phyloP scores from a whole-genome alignment of 805 yeast genomes.

The Yarrowia divulgata region DNA sequence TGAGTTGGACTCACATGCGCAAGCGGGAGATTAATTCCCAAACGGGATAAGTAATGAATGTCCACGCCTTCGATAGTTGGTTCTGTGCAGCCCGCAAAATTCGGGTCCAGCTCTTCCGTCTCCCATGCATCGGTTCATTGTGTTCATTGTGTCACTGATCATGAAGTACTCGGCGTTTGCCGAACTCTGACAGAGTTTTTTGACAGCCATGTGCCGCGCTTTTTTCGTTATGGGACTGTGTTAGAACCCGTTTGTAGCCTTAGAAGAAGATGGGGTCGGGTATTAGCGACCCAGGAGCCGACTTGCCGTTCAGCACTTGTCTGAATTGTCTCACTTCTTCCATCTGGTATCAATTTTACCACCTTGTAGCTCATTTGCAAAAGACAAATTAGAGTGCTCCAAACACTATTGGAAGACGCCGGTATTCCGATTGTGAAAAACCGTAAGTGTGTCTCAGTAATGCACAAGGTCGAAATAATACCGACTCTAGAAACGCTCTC shows the following conservation, averaged over 20 bases:
- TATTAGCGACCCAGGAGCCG: too few species aligned
- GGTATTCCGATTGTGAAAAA: not conserved
- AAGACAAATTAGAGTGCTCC: not conserved
- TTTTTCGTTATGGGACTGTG: too few species aligned
- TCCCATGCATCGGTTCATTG: not conserved
- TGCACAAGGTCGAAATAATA: too few species aligned
- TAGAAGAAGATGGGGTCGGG: too few species aligned
- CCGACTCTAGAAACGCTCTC: not conserved
- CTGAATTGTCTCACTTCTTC: too few species aligned
- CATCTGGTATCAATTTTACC: too few species aligned
- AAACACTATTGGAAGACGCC: not conserved
- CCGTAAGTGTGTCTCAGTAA: not conserved
- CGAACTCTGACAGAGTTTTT: not conserved
- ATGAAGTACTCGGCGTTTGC: too few species aligned
- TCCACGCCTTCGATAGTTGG: not conserved
- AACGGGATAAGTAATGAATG: not conserved
- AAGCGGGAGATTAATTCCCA: slow-evolving; percentile 18
- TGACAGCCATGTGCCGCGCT: too few species aligned
- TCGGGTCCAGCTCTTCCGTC: not conserved
- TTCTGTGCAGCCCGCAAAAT: slow-evolving; percentile 15
- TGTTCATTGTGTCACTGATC: not conserved
- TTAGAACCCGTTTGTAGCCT: too few species aligned
- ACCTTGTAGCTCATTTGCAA: too few species aligned
- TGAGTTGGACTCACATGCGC: slow-evolving; percentile 6
- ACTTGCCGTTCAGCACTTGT: too few species aligned